Conservation (phyloP, 345 rosid genomes). For the Anacardium occidentale region DNA sequence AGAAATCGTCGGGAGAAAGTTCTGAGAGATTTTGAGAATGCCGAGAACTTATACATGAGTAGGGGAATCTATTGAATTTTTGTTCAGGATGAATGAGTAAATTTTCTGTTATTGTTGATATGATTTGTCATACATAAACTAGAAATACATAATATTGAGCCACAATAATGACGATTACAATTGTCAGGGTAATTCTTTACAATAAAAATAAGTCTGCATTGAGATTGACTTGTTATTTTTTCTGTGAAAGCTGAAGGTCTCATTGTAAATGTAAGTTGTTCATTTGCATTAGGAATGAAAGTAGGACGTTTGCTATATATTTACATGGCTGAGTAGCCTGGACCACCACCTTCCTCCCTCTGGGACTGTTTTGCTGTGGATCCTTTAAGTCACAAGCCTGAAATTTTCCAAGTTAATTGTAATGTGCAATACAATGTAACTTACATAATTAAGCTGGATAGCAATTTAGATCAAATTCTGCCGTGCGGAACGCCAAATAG, state of each 20-base stretch:
- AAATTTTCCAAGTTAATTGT: neutral
- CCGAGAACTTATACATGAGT: too few relatives aligned
- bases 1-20: too few relatives aligned
- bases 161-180: too few relatives aligned
- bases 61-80: too few relatives aligned
- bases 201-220: neutral
- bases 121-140: too few relatives aligned
- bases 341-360: constrained; percentile 99
- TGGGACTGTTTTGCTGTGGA: constrained; percentile 93
- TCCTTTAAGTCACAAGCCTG: constrained; percentile 94
- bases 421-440: neutral
- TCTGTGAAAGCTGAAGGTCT: neutral
- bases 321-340: constrained; percentile 82
- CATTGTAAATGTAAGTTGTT: neutral
- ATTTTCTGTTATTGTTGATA: too few relatives aligned
- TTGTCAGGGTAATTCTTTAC: too few relatives aligned
- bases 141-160: too few relatives aligned
- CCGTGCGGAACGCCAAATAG: neutral
- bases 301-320: neutral
- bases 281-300: constrained; percentile 1
- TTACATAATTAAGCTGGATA: neutral
- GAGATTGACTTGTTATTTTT: constrained; percentile 1
- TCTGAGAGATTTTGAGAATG: too few relatives aligned
- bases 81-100: too few relatives aligned
- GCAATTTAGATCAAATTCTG: too few relatives aligned